Conservation (phyloP, 2,329 filamentous ascomycete genomes). For the Monosporascus ibericus region DNA sequence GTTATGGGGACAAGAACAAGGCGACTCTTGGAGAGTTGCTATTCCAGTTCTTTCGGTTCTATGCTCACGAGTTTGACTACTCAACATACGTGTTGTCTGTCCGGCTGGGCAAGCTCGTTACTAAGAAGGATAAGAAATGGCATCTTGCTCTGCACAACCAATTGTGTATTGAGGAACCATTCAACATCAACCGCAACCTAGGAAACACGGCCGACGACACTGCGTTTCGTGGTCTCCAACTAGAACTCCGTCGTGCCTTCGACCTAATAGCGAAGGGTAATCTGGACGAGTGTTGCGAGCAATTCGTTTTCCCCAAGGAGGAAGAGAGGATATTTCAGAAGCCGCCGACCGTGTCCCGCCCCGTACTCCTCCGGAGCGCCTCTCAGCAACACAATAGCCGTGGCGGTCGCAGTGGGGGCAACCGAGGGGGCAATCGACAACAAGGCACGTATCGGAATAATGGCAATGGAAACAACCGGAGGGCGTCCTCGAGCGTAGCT, state of each 20-base stretch:
- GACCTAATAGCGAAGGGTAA: conserved; percentile 73
- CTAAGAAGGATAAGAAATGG: conserved; percentile 86
- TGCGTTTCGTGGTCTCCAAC: conserved; percentile 83
- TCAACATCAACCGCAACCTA: conserved; percentile 82
- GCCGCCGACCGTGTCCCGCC: conserved; percentile 47
- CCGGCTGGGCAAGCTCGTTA: conserved; percentile 69
- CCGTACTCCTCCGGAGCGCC: conserved; percentile 53
- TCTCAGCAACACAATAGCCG: conserved; percentile 51
- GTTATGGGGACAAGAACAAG: conserved; percentile 73
- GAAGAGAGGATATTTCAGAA: conserved; percentile 60
- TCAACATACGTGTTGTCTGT: conserved; percentile 80
- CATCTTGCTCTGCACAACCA: conserved; percentile 72
- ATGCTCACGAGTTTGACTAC: conserved; percentile 89
- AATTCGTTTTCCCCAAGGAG: conserved; percentile 82
- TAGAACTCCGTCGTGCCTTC: conserved; percentile 85
- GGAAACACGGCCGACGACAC: conserved; percentile 96
- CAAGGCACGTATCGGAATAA: conserved; percentile 30
- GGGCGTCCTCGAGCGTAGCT: conserved; percentile 47
- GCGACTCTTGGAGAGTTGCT: conserved; percentile 80
- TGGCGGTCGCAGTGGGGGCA: conserved; percentile 37
- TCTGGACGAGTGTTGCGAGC: conserved; percentile 76
- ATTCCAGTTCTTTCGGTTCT: conserved; percentile 93
- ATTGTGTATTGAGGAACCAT: conserved; percentile 93
- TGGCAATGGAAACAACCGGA: conserved; percentile 36
- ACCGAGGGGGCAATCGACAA: conserved; percentile 43